Evolutionary conservation across 805 yeast genomes (phyloP).

Genomic region (Torulaspora microellipsoides): DNA sequence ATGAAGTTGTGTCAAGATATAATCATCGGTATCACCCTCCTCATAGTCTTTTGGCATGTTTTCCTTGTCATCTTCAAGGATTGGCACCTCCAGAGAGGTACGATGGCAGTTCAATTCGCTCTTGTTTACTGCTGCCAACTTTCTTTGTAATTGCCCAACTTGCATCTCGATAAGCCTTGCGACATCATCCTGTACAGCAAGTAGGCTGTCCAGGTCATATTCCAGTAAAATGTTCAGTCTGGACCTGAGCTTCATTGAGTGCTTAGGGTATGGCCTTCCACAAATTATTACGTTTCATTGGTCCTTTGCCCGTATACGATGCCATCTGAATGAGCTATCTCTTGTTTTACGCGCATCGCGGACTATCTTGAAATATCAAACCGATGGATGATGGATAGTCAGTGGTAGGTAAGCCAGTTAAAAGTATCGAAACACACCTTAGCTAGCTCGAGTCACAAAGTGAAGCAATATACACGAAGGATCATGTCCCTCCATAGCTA

Average conservation of each 20-base stretch:
- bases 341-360: no score
- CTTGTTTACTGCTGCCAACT: not conserved
- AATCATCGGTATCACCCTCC: constrained; percentile 20
- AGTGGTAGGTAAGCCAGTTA: no score
- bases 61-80: constrained; percentile 1
- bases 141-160: not conserved
- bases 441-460: no score
- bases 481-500: constrained; percentile 46
- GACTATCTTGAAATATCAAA: no score
- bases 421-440: no score
- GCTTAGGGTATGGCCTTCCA: no score
- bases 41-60: not conserved
- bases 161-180: constrained; percentile 15
- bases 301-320: no score
- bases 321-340: no score
- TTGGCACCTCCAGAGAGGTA: not conserved
- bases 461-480: not conserved
- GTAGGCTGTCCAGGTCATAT: constrained; percentile 18
- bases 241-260: constrained; percentile 9
- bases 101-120: not conserved
- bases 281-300: no score
- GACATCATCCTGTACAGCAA: constrained; percentile 24
- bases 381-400: no score
- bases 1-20: constrained; percentile 24
- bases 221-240: constrained; percentile 9